Conservation (phyloP, 495 filamentous ascomycete genomes). For the Cryomyces minteri region DNA sequence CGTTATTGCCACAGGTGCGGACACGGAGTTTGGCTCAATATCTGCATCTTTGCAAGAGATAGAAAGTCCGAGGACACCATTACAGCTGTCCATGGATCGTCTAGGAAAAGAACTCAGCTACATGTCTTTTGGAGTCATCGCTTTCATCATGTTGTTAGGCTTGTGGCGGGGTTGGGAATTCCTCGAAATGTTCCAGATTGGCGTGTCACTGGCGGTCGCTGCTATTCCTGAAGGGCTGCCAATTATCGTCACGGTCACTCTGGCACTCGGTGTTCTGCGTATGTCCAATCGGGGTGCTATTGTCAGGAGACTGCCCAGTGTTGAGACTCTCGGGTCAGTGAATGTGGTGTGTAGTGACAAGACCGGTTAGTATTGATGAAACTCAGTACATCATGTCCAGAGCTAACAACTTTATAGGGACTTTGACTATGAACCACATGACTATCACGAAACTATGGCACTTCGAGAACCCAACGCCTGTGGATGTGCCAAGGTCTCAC, state of each 20-base stretch:
- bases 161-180: conserved; percentile 74
- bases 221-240: conserved; percentile 95
- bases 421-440: conserved; percentile 95
- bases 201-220: conserved; percentile 88
- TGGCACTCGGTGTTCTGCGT: conserved; percentile 81
- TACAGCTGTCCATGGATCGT: conserved; percentile 93
- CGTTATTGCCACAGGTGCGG: conserved; percentile 80
- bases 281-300: conserved; percentile 92
- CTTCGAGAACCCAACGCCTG: conserved; percentile 49
- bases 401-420: conserved; percentile 31
- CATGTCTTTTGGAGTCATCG: conserved; percentile 90
- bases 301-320: conserved; percentile 84
- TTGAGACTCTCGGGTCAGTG: conserved; percentile 93
- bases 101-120: conserved; percentile 88
- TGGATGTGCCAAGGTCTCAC: conserved; percentile 58
- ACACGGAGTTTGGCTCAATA: conserved; percentile 94
- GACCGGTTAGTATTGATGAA: conserved; percentile 34
- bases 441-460: conserved; percentile 95
- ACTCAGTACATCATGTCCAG: neutral
- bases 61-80: conserved; percentile 80
- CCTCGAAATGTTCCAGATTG: conserved; percentile 94
- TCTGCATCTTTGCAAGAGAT: conserved; percentile 83
- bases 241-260: conserved; percentile 93
- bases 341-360: conserved; percentile 99
- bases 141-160: conserved; percentile 73